A percentile compares a stretch with the other conserved stretches of the same genome.
phyloP scores from a whole-genome alignment of 768 basidiomycete genomes.

The Mycena venus region DNA sequence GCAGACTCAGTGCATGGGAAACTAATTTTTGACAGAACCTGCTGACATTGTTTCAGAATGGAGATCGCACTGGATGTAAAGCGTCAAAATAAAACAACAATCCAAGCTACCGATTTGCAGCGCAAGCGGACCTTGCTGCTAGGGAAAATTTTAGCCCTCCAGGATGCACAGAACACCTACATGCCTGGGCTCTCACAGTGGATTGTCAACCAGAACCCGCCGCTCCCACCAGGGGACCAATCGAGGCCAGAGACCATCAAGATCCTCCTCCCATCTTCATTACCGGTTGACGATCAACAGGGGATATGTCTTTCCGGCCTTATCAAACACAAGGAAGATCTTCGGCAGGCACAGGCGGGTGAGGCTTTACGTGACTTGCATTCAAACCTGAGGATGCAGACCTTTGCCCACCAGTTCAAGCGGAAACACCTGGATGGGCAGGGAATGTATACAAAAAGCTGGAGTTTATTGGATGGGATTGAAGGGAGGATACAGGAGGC shows the following conservation, averaged over 20 bases:
- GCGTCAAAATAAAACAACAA: neutral
- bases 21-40: neutral
- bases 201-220: neutral
- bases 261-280: constrained; percentile 36
- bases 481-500: constrained; percentile 10
- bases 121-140: neutral
- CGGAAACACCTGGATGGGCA: constrained; percentile 28
- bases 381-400: constrained; percentile 29
- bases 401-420: constrained; percentile 32
- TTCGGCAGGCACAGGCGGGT: constrained; percentile 33
- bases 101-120: neutral
- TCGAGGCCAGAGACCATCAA: neutral
- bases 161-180: neutral
- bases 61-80: neutral
- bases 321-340: constrained; percentile 27
- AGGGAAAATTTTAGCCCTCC: neutral
- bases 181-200: neutral
- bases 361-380: constrained; percentile 35
- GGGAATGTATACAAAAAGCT: constrained; percentile 29
- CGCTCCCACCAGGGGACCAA: constrained; percentile 1
- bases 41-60: too few species aligned
- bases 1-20: neutral
- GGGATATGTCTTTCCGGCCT: constrained; percentile 28
- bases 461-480: constrained; percentile 24
- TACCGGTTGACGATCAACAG: neutral